Evolutionary conservation across 495 filamentous ascomycete genomes (phyloP), one percentile per base, ranked within the genome.

Genomic region (Penicillium longicatenatum): DNA sequence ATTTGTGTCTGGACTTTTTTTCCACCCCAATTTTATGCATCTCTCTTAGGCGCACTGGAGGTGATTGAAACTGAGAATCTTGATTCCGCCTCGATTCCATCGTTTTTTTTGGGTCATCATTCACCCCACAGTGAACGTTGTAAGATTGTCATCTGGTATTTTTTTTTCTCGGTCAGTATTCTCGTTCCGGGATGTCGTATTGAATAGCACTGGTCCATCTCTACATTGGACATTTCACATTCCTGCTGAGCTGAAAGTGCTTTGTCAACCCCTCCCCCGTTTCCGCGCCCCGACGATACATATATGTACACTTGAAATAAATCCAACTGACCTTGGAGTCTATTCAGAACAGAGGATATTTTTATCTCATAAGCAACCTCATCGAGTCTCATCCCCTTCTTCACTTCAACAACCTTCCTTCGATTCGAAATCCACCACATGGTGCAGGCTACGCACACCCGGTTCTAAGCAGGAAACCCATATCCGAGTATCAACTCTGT

Each of bases 261-360:
- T 58, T 57, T 60, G 57, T 59, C 58, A 51, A 63, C 66, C 66
- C 66, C 63, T 66, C 63, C 59, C 55, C 57, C 54, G 57, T 33
- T 49, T 51, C 45, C 35, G 50, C 58, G 30, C 35, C 44, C 20
- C 20, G 24, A 17, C 26, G 16, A 52, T 47, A 33, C 30, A 53
- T 26, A 37, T 17, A 55, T 19, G 17, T 50, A 29, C n/a, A 35
- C 37, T 33, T 61, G 2, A 29, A 54, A 7, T 44, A 42, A 39
- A 47, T 29, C 14, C 20, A 9, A 41, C 60, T 59, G 44, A 61
- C 52, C 1, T 54, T n/a, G 16, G 19, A 14, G 33, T 52, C 46
- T n/a, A 16, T 43, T 47, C 49, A 8, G 14, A 29, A 16, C 20
- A 30, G 3, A 56, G 52, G 45, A 1, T 44, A 8, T 52, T 33